Evolutionary conservation across 140 eudicot species (phyloP).

Genomic region (Ambrosia hybrid): DNA sequence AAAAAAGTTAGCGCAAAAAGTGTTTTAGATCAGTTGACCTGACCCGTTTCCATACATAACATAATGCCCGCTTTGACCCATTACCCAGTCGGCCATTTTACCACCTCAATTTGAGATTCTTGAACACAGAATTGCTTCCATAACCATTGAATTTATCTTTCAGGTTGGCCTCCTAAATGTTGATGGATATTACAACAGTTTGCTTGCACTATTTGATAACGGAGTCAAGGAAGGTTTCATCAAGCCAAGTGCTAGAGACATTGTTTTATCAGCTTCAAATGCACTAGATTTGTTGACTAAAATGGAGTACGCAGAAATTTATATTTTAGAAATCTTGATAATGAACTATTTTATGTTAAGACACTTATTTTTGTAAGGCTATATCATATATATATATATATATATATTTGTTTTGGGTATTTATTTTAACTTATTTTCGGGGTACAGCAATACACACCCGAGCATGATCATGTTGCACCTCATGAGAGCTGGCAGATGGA

Average conservation of each 20-base stretch:
- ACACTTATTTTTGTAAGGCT: not conserved
- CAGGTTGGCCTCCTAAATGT: constrained; percentile 91
- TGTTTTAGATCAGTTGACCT: not conserved
- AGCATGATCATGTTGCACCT: constrained; percentile 72
- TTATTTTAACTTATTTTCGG: constrained; percentile 9
- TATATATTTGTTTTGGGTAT: not conserved
- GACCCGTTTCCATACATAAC: not conserved
- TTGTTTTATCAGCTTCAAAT: constrained; percentile 78
- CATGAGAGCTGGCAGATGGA: constrained; percentile 95
- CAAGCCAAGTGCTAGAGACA: constrained; percentile 67
- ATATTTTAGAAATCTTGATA: not conserved
- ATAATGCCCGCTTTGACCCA: not conserved
- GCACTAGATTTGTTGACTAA: constrained; percentile 65
- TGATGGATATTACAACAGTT: constrained; percentile 81
- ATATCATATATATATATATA: too few species aligned
- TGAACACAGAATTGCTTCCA: not conserved
- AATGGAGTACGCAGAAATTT: constrained; percentile 45
- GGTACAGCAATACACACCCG: constrained; percentile 62
- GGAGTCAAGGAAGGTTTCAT: constrained; percentile 98
- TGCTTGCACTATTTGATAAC: constrained; percentile 88
- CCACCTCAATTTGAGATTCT: not conserved
- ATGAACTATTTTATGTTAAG: too few species aligned
- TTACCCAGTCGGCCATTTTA: not conserved
- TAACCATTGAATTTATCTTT: constrained; percentile 9
- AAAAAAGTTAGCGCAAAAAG: not conserved